These are phyloP conservation scores for Incumbomyces delicatus DNA, from an alignment of 2,329 filamentous ascomycete species.

Conservation along the genomic window DNA sequence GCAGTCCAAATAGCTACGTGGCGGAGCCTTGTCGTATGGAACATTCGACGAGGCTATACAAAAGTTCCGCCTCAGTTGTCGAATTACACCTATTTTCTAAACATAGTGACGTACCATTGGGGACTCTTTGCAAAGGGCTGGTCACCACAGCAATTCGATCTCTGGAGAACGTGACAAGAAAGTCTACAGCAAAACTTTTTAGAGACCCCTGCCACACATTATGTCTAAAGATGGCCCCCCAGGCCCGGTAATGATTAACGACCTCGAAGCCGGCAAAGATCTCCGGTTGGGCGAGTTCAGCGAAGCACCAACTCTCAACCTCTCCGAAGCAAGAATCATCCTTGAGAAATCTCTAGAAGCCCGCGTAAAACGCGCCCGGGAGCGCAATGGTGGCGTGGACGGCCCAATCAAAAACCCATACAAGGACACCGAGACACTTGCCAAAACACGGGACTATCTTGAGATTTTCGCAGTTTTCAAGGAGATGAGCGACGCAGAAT, in stretches of 20 bases:
- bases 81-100: no score
- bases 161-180: no score
- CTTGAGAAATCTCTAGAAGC: slow-evolving; percentile 82
- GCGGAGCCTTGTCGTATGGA: no score
- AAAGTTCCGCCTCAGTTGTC: no score
- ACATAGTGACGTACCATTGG: no score
- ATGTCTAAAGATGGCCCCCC: not conserved
- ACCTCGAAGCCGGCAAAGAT: slow-evolving; percentile 75
- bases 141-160: no score
- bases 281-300: slow-evolving; percentile 91
- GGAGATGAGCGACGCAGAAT: slow-evolving; percentile 85
- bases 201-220: not conserved
- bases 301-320: slow-evolving; percentile 78
- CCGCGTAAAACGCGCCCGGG: slow-evolving; percentile 9
- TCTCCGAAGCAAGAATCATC: slow-evolving; percentile 84
- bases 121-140: no score
- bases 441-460: slow-evolving; percentile 83
- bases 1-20: no score
- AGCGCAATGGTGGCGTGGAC: slow-evolving; percentile 6
- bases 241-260: slow-evolving; percentile 30
- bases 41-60: no score
- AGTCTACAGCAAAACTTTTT: no score
- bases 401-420: slow-evolving; percentile 30
- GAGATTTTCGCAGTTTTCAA: slow-evolving; percentile 95
- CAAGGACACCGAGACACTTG: slow-evolving; percentile 48